A percentile compares a stretch with the other conserved stretches of the same genome.
Conservation (phyloP, 768 basidiomycete species). For the Tubosaeta sp. region DNA sequence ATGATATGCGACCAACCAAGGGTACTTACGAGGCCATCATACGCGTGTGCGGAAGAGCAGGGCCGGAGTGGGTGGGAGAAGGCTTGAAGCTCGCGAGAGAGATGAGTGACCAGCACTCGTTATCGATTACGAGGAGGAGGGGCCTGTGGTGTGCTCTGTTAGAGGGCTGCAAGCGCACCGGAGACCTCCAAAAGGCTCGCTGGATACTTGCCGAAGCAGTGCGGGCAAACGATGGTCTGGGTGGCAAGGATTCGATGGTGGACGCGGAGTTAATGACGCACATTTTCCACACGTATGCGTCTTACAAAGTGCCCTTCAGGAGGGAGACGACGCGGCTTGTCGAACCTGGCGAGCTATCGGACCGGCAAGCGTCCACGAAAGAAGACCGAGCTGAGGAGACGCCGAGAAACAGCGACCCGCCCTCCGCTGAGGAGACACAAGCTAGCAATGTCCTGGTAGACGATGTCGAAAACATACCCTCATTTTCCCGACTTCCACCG, state of each 20-base stretch:
- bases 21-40: constrained; percentile 81
- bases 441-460: constrained; percentile 4
- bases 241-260: constrained; percentile 32
- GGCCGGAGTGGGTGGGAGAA: constrained; percentile 68
- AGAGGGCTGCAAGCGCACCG: constrained; percentile 83
- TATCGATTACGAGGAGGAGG: constrained; percentile 34
- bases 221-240: constrained; percentile 16
- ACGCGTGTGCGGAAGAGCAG: constrained; percentile 69
- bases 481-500: constrained; percentile 56
- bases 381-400: constrained; percentile 1
- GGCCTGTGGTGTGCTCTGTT: constrained; percentile 80
- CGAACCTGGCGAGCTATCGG: constrained; percentile 12
- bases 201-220: constrained; percentile 89
- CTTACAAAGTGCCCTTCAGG: constrained; percentile 69
- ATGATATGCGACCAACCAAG: constrained; percentile 54
- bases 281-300: constrained; percentile 83
- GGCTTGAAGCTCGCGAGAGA: constrained; percentile 79
- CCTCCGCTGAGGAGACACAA: constrained; percentile 2
- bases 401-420: not conserved
- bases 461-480: constrained; percentile 5
- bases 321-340: constrained; percentile 46
- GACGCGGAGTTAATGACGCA: constrained; percentile 76
- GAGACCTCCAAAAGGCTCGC: constrained; percentile 76
- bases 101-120: constrained; percentile 74
- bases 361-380: constrained; percentile 1